Percentiles rank a stretch among this genome's conserved stretches.
Evolutionary conservation across 352 stramenopile species (phyloP).

Genomic region (Phytophthora europaea): DNA sequence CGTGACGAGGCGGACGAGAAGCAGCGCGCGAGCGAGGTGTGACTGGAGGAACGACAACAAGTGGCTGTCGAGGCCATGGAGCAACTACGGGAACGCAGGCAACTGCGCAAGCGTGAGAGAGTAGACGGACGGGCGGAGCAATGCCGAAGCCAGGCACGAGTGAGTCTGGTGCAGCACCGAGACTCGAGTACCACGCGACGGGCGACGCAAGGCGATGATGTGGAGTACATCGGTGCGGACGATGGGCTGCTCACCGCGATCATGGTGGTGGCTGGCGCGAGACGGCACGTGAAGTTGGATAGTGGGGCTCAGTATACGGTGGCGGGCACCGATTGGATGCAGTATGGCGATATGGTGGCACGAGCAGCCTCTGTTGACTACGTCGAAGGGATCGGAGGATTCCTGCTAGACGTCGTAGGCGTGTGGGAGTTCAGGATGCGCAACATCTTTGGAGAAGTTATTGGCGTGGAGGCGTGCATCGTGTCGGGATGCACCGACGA

Average conservation of each 20-base stretch:
- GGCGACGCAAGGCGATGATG: neutral
- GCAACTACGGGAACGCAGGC: neutral
- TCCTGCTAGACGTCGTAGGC: conserved; percentile 9
- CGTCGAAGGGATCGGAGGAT: conserved; percentile 10
- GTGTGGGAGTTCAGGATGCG: conserved; percentile 4
- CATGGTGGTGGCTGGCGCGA: neutral
- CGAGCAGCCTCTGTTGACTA: neutral
- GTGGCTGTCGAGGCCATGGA: neutral
- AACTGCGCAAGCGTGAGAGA: neutral
- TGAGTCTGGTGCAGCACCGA: neutral
- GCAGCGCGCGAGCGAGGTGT: neutral
- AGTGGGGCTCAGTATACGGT: conserved; percentile 2
- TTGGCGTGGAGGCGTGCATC: neutral
- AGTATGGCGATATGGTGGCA: neutral
- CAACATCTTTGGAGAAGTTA: neutral
- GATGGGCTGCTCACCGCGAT: conserved; percentile 1
- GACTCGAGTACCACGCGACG: neutral
- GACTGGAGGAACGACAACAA: neutral
- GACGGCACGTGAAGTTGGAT: conserved; percentile 7
- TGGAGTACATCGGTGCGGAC: neutral
- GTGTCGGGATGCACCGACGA: neutral
- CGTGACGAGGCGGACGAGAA: neutral
- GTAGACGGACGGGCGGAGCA: neutral
- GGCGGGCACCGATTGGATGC: conserved; percentile 9
- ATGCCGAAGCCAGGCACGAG: neutral